Evolutionary conservation across 2,329 filamentous ascomycete genomes (phyloP), one percentile per base, ranked within the genome.

Genomic region (Colletotrichum navitas): DNA sequence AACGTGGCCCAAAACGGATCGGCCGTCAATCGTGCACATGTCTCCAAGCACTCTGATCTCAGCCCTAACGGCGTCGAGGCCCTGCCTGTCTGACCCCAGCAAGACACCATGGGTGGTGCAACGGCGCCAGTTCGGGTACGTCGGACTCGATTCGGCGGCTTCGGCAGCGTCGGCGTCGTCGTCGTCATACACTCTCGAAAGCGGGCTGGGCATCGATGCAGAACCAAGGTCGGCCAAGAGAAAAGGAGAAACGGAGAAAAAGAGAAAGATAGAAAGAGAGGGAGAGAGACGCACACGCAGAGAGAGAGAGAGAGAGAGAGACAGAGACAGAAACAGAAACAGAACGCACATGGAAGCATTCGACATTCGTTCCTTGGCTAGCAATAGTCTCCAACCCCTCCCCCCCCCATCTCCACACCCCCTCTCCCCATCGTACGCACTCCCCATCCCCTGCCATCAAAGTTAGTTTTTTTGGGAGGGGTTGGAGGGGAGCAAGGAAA

Each of bases 111-210:
- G n/a, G 34, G 56, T 39, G 3, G 24, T 41, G 26, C 56, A 24
- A 34, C 36, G 36, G 47, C 18, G 18, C 7, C 36, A 56, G 41
- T 26, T 68, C 60, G 66, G 66, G 52, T 52, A 65, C 26, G 21
- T 68, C 66, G 63, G 67, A 24, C 32, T 70, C 63, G 63, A 41
- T 47, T 70, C 67, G 63, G 63, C 45, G 29, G 54, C 45, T 18
- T 69, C 66, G 52, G 66, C 26, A 21, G 67, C 55, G 47, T 66
- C 67, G 63, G 63, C 45, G n/a, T 52, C 45, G 39, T 16, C 56
- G 56, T 21, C 24, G 12, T 26, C 21, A n/a, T n/a, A 21, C 24
- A 29, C 14, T 5, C 47, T 29, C 5, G 3, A 51, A 8, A 51
- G 24, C 47, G 29, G 24, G 47, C 24, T 26, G 21, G 47, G 18